Evolutionary conservation across 2,329 filamentous ascomycete genomes (phyloP).

Genomic region (Fusarium protoensiforme): DNA sequence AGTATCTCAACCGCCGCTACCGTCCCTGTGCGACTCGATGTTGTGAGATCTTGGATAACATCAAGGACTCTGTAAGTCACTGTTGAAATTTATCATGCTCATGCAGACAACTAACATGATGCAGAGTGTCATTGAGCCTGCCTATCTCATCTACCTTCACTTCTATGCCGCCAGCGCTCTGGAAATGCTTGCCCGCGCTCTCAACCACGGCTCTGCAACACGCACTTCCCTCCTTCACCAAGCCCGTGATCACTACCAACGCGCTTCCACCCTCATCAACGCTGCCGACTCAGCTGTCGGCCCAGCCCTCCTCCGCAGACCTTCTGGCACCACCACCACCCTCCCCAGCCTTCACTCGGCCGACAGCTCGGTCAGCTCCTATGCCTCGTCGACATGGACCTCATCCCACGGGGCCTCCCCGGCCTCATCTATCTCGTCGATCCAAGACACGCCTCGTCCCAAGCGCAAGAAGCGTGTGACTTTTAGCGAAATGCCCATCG

Average conservation of each 20-base stretch:
- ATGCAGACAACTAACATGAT: slow-evolving; percentile 24
- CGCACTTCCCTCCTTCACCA: slow-evolving; percentile 61
- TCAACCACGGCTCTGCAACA: slow-evolving; percentile 58
- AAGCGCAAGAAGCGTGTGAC: slow-evolving; percentile 54
- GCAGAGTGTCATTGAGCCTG: slow-evolving; percentile 58
- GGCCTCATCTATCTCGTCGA: slow-evolving; percentile 54
- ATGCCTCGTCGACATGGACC: slow-evolving; percentile 39
- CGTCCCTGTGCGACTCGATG: slow-evolving; percentile 65
- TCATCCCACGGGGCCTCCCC: slow-evolving; percentile 33
- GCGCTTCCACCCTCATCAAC: slow-evolving; percentile 60
- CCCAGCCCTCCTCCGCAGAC: slow-evolving; percentile 53
- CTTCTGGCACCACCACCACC: slow-evolving; percentile 50
- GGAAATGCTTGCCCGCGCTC: slow-evolving; percentile 64
- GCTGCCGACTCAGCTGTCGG: slow-evolving; percentile 57
- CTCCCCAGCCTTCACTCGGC: slow-evolving; percentile 53
- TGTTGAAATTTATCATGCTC: not conserved
- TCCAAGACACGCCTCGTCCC: slow-evolving; percentile 44
- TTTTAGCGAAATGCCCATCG: slow-evolving; percentile 48
- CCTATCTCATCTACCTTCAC: slow-evolving; percentile 68
- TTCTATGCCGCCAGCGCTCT: slow-evolving; percentile 72
- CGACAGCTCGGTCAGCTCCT: slow-evolving; percentile 58
- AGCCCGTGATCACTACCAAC: slow-evolving; percentile 63
- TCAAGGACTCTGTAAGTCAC: slow-evolving; percentile 56
- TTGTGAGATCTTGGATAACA: slow-evolving; percentile 62
- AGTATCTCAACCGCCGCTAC: slow-evolving; percentile 62